Percentiles rank a stretch among this genome's conserved stretches.
Evolutionary conservation across 1,284 basidiomycete species (phyloP).

Genomic region (Rhodofomes roseus): DNA sequence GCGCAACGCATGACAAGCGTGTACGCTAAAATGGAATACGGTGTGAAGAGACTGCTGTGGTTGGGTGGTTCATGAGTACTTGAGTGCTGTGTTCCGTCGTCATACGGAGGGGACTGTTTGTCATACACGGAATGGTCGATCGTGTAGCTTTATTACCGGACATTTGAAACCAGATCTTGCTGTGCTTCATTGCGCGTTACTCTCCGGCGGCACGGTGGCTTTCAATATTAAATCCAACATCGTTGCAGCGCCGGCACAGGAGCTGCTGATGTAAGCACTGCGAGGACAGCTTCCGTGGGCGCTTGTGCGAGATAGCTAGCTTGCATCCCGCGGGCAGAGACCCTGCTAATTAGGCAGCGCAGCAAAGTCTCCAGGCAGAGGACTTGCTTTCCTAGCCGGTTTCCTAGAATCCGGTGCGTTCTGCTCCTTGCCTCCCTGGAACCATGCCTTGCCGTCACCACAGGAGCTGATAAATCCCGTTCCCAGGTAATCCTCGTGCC

Average conservation of each 20-base stretch:
- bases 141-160: neutral
- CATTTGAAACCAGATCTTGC: neutral
- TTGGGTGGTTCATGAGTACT: slow-evolving; percentile 56
- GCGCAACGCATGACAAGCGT: slow-evolving; percentile 80
- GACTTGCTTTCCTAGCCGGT: slow-evolving; percentile 1
- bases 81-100: too few relatives aligned
- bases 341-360: neutral
- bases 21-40: slow-evolving; percentile 88
- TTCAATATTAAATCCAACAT: neutral
- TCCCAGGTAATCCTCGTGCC: slow-evolving; percentile 6
- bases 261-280: neutral
- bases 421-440: neutral
- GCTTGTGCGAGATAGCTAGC: neutral
- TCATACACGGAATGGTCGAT: neutral
- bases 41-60: slow-evolving; percentile 85
- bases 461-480: neutral
- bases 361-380: neutral
- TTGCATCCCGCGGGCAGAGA: neutral
- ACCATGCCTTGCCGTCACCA: neutral
- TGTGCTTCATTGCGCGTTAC: neutral
- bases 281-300: neutral
- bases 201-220: neutral
- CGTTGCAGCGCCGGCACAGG: too few relatives aligned
- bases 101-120: neutral
- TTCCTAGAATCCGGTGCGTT: neutral